Evolutionary conservation across 371 early-diverging fungal genomes (phyloP), one percentile per base, ranked within the genome.

Genomic region (Rhizopus delemar): DNA sequence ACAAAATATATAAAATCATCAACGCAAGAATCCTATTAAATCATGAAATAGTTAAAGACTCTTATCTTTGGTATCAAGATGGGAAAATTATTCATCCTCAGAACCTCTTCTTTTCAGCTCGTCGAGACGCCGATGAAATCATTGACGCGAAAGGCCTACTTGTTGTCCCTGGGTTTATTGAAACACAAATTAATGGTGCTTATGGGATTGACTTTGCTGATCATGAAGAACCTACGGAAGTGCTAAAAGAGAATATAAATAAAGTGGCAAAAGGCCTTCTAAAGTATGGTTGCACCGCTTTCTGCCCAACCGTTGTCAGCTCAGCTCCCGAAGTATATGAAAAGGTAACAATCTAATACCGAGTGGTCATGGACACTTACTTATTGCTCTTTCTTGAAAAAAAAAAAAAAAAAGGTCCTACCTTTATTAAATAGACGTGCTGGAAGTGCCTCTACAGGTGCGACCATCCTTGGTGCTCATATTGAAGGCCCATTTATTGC

Each of bases 401-500:
- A 50, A 2, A 31, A 33, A 31, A 33, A 16, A 22, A 33, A 41
- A 31, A 38, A 78, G 78, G 81, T 87, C 3, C 77, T 93, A 13
- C 86, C 89, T 9, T 79, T 85, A 39, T 75, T 92, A 52, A 82
- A 81, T 33, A 85, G 82, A 36, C 85, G 91, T 54, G 71, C 81
- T n/a, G 94, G 93, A 56, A 84, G 80, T 6, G 76, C 79, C 31
- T 67, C 73, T n/a, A 76, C 71, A 34, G 92, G 92, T 15, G 93
- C 94, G 8, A 86, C 86, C 35, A 83, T 93, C n/a, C 76, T 93
- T 8, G 93, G 88, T 15, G 91, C 90, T 7, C 94, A 93, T 69
- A 67, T 92, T 13, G 94, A 93, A 69, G 93, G 93, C 3, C 93
- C 93, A 15, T 93, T 93, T 67, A 90, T 93, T 51, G 81, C 78